Conservation (phyloP, 2,329 filamentous ascomycete species). For the Talaromyces sp. region DNA sequence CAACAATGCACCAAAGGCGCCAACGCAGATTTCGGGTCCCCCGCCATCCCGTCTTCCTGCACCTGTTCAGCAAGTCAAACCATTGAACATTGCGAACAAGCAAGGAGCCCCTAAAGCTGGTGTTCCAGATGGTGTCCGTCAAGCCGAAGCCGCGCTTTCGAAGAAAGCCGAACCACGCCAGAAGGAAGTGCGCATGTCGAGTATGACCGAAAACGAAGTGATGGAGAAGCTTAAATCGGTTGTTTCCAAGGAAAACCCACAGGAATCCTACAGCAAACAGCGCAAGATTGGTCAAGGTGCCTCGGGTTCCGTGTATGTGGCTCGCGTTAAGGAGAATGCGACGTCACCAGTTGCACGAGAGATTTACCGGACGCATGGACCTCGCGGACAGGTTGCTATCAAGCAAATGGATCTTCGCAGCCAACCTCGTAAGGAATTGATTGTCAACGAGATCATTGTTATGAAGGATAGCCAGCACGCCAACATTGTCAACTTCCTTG, state of each 20-base stretch:
- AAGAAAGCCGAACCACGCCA: slow-evolving; percentile 73
- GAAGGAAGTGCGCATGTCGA: slow-evolving; percentile 96
- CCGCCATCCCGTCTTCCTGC: slow-evolving; percentile 56
- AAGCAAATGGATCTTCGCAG: slow-evolving; percentile 99
- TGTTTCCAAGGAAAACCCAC: slow-evolving; percentile 91
- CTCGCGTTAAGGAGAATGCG: slow-evolving; percentile 85
- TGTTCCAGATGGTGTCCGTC: slow-evolving; percentile 68
- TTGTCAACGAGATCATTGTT: slow-evolving; percentile 99
- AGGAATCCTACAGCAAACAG: slow-evolving; percentile 95
- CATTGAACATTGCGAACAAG: slow-evolving; percentile 73
- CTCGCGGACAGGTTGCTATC: slow-evolving; percentile 87
- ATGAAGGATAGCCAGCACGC: slow-evolving; percentile 99
- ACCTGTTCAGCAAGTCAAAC: slow-evolving; percentile 63
- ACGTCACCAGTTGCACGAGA: slow-evolving; percentile 76
- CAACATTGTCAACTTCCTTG: slow-evolving; percentile 98
- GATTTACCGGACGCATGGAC: slow-evolving; percentile 73
- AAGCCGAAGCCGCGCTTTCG: slow-evolving; percentile 83
- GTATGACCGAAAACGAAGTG: slow-evolving; percentile 94
- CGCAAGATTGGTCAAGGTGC: slow-evolving; percentile 99
- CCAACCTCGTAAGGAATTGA: slow-evolving; percentile 94
- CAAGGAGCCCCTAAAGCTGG: slow-evolving; percentile 47
- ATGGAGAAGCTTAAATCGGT: slow-evolving; percentile 94
- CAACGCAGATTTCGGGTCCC: slow-evolving; percentile 41
- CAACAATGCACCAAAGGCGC: slow-evolving; percentile 44
- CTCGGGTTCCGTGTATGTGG: slow-evolving; percentile 96